Conservation (phyloP, 116 monocot genomes). For the Dioscorea cayenensis region DNA sequence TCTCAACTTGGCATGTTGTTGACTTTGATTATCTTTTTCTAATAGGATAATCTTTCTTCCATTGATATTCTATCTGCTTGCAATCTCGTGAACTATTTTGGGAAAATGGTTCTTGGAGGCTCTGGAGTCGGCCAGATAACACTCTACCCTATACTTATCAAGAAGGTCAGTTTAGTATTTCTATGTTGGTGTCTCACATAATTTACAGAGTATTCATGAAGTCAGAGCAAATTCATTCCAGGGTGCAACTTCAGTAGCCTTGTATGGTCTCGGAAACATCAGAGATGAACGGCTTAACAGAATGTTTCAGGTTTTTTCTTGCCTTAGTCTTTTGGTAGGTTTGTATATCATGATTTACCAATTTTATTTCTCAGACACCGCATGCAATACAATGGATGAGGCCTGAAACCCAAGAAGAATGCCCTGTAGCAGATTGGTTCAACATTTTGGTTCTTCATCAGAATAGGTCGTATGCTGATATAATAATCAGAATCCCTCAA, state of each 20-base stretch:
- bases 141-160: conserved; percentile 86
- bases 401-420: conserved; percentile 85
- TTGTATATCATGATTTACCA: not conserved
- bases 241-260: conserved; percentile 84
- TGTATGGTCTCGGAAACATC: conserved; percentile 99
- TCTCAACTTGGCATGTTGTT: not conserved
- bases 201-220: not conserved
- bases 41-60: conserved; percentile 97
- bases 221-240: conserved; percentile 18
- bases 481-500: not conserved
- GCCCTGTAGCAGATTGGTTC: conserved; percentile 89
- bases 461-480: conserved; percentile 59
- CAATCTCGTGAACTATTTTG: conserved; percentile 99
- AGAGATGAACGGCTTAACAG: conserved; percentile 98
- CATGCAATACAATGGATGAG: conserved; percentile 98
- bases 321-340: not conserved
- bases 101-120: conserved; percentile 96
- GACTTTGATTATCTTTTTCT: conserved; percentile 7
- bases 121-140: conserved; percentile 97
- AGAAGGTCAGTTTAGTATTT: conserved; percentile 52
- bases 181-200: not conserved
- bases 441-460: conserved; percentile 99
- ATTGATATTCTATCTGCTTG: conserved; percentile 97
- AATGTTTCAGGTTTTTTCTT: conserved; percentile 93
- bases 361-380: conserved; percentile 68